Evolutionary conservation across 805 yeast genomes (phyloP).

Genomic region (Blastobotrys americana): DNA sequence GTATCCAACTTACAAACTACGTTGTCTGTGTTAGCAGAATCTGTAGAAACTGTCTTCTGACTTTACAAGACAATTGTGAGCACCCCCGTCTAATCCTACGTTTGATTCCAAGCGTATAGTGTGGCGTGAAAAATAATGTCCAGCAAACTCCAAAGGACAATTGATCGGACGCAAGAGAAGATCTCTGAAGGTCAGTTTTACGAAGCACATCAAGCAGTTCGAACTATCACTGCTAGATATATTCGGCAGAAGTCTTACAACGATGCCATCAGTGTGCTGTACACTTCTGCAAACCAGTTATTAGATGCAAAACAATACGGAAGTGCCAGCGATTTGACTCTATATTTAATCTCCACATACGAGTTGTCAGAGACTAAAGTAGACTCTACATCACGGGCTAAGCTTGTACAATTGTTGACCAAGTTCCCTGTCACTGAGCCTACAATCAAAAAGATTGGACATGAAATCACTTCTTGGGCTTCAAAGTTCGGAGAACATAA

Average conservation of each 20-base stretch:
- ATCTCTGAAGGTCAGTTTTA: constrained; percentile 72
- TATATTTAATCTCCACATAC: constrained; percentile 66
- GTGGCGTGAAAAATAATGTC: no score
- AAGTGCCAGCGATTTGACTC: constrained; percentile 69
- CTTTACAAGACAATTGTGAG: no score
- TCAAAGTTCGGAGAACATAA: constrained; percentile 40
- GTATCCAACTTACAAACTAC: no score
- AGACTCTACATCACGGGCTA: constrained; percentile 40
- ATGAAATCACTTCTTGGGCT: constrained; percentile 60
- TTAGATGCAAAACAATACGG: constrained; percentile 67
- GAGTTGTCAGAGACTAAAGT: constrained; percentile 41
- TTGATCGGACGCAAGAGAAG: constrained; percentile 22
- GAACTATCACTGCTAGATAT: constrained; percentile 83
- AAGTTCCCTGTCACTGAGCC: constrained; percentile 47
- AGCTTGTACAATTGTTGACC: constrained; percentile 37
- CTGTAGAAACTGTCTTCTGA: no score
- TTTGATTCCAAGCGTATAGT: no score
- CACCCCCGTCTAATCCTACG: no score
- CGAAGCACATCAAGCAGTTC: constrained; percentile 92
- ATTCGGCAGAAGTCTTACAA: constrained; percentile 58
- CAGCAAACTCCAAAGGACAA: constrained; percentile 16
- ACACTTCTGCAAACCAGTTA: constrained; percentile 62
- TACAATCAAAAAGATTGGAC: constrained; percentile 57
- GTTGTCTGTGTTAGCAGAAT: no score
- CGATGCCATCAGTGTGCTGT: constrained; percentile 68